Percentiles rank a stretch among this genome's conserved stretches.
Evolutionary conservation across 129 eudicot species (phyloP).

Genomic region (Flaveria linearis): DNA sequence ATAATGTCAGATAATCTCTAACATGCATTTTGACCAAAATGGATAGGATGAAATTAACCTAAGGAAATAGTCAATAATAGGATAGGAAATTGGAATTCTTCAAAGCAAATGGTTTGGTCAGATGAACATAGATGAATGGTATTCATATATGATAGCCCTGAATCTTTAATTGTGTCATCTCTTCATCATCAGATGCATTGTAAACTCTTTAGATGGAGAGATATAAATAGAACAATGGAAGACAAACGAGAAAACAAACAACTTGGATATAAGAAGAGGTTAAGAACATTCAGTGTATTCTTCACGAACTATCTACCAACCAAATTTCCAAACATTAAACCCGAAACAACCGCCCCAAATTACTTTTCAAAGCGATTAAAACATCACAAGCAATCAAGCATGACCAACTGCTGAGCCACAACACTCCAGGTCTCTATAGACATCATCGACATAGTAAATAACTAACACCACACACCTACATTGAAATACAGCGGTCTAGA

Average conservation of each 20-base stretch:
- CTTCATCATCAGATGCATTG: background rate
- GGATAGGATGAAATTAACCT: background rate
- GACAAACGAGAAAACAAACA: background rate
- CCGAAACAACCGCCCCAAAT: background rate
- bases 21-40: background rate
- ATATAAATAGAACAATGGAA: background rate
- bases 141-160: background rate
- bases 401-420: conserved; percentile 7
- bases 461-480: conserved; percentile 25
- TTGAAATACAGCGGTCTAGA: conserved; percentile 4
- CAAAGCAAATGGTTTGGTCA: background rate
- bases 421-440: background rate
- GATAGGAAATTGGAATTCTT: background rate
- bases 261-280: background rate
- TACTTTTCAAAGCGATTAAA: conserved; percentile 3
- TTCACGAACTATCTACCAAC: background rate
- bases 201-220: background rate
- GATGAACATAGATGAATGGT: background rate
- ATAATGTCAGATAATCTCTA: background rate
- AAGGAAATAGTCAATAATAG: background rate
- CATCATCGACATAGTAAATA: conserved; percentile 6
- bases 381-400: background rate
- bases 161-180: conserved; percentile 7
- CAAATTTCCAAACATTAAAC: background rate
- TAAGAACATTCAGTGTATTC: background rate